Base-by-base conservation (phyloP, 345 rosid species). In the Hypericum androsaemum region DNA sequence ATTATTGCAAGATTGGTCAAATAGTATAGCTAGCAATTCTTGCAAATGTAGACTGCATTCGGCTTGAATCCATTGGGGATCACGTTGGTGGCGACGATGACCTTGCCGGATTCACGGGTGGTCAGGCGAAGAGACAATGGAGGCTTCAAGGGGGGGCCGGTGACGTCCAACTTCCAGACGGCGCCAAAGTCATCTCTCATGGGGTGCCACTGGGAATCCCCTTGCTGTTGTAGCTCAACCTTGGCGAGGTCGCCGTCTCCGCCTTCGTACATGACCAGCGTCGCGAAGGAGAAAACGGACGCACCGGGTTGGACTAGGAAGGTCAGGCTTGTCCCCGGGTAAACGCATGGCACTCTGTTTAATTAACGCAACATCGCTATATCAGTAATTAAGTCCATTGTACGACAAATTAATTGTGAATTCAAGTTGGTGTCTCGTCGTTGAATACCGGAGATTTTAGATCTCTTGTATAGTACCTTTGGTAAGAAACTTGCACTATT, bases 151-250 rank as follows among this genome's bases (percentile, higher is more conserved):
- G 62, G 37, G 0, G 84, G 74, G 8, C 80, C 75, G 0, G 2
- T 22, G 32, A 64, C 42, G 54, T 75, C 53, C 5, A 80, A 68
- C 32, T 70, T 65, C 97, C 89, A 86, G 46, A 72, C 66, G 0
- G 86, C 84, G 17, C 94, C 89, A 81, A 75, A 78, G 0, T 74
- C 74, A 0, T 56, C 75, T 39, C 60, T 72, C 89, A 81, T 78
- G 10, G 82, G 56, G 10, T 71, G 50, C 94, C 89, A 86, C 0
- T 67, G 68, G 0, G 81, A n/a, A 32, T 61, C 68, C 0, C 41
- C 32, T 12, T 79, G 74, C 50, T 72, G 73, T 63, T 77, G 80
- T 16, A 83, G 61, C 10, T 71, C 78, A 6, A 78, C 77, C 0
- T 66, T 39, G 1, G 57, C 60, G 6, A 78, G 65, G 4, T 76